Evolutionary conservation across 2,329 filamentous ascomycete species (phyloP), one percentile per base, ranked within the genome.

Genomic region (Penicillium palitans): DNA sequence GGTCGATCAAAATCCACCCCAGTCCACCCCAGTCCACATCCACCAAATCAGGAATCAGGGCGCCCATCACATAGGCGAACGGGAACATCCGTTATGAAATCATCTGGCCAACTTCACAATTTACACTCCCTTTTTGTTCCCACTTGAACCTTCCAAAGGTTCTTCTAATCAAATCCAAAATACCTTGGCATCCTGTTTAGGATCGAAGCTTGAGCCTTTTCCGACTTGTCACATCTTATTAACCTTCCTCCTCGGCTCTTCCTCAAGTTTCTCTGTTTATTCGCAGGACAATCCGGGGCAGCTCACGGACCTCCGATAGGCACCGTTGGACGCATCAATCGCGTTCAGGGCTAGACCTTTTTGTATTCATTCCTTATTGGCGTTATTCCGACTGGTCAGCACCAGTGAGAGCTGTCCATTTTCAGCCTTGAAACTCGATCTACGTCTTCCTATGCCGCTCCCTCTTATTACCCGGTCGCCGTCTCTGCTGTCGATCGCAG

Each of bases 381-480:
- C 6, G 21, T 25, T 17, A 37, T 47, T 52, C 37, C 17, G 41
- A 52, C 51, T 46, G 40, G 51, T 53, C 40, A 53, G 40, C 40
- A 46, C 41, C 48, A 52, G 49, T 54, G 42, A 53, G 57, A 55
- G 59, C 57, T 57, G 54, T 52, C 53, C 47, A 61, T 55, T 52
- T 49, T 41, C 45, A 37, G 19, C 29, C 44, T 44, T 57, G 17
- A 13, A 49, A 53, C 24, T 44, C 40, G 51, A 56, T 61, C 59
- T 54, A 53, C 57, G 37, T 42, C 40, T 29, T 58, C 59, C 44
- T 59, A 65, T 65, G 62, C 59, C 45, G 61, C 57, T 52, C 59
- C 53, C 48, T 64, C 48, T 61, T 49, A 53, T 55, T 54, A 24
- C 49, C 52, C 40, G 62, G 40, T 63, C 56, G 60, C 58, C 54